phyloP scores from a whole-genome alignment of 2,329 filamentous ascomycete species.

The Magnaporthiopsis incrustans region DNA sequence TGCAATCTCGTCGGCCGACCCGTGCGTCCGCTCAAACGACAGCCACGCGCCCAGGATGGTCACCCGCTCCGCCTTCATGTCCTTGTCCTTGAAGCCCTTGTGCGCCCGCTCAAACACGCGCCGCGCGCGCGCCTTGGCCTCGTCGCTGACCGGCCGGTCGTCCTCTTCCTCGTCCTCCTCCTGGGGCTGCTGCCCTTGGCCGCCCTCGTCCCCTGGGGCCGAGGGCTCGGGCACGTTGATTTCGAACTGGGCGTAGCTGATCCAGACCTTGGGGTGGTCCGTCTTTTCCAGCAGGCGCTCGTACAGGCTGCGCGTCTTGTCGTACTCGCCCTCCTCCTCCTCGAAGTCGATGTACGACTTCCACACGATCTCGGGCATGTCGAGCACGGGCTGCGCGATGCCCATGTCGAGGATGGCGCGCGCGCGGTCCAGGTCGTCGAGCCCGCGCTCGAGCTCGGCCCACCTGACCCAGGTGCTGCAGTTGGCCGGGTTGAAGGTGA shows the following conservation, averaged over 20 bases:
- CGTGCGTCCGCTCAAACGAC: slow-evolving; percentile 83
- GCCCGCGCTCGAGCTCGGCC: slow-evolving; percentile 81
- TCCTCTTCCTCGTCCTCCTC: slow-evolving; percentile 52
- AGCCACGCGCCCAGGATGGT: slow-evolving; percentile 87
- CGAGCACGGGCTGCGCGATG: slow-evolving; percentile 70
- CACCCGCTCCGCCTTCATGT: slow-evolving; percentile 90
- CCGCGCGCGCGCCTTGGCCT: slow-evolving; percentile 74
- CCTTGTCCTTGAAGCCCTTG: slow-evolving; percentile 78
- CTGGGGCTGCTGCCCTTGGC: slow-evolving; percentile 34
- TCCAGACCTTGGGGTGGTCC: slow-evolving; percentile 99
- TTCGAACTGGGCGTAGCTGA: slow-evolving; percentile 96
- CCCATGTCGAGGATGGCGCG: slow-evolving; percentile 90
- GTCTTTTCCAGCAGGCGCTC: slow-evolving; percentile 89
- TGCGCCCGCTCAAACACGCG: slow-evolving; percentile 80
- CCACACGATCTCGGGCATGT: slow-evolving; percentile 98
- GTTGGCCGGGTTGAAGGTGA: slow-evolving; percentile 86
- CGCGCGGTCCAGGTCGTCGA: slow-evolving; percentile 83
- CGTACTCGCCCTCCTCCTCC: slow-evolving; percentile 89
- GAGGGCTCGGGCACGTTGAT: slow-evolving; percentile 79
- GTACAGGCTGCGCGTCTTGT: slow-evolving; percentile 72
- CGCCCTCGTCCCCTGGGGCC: slow-evolving; percentile 33
- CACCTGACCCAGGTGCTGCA: slow-evolving; percentile 95
- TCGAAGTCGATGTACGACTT: slow-evolving; percentile 99
- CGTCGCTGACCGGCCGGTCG: slow-evolving; percentile 66
- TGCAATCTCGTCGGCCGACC: slow-evolving; percentile 64